These are phyloP conservation scores for Hyphodiscus sp. DNA, from an alignment of 2,329 filamentous ascomycete genomes.

Conservation along the genomic window DNA sequence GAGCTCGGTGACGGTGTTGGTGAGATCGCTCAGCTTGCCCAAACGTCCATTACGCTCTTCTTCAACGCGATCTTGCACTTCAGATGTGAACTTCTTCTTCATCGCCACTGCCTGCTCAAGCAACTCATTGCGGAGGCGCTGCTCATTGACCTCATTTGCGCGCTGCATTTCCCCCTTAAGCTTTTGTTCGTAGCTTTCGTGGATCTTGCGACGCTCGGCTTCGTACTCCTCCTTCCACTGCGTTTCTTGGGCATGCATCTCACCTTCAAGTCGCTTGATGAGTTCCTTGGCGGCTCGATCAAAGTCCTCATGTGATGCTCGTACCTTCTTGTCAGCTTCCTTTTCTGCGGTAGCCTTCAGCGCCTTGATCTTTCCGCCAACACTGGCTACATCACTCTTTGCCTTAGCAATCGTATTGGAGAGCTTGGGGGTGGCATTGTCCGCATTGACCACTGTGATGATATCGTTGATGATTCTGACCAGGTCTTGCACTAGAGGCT, in stretches of 20 bases:
- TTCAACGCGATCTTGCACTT: slow-evolving; percentile 78
- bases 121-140: slow-evolving; percentile 76
- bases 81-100: slow-evolving; percentile 74
- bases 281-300: slow-evolving; percentile 82
- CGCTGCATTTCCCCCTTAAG: slow-evolving; percentile 73
- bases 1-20: slow-evolving; percentile 70
- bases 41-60: slow-evolving; percentile 81
- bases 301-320: slow-evolving; percentile 62
- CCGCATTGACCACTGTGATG: slow-evolving; percentile 86
- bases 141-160: slow-evolving; percentile 72
- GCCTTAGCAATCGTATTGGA: slow-evolving; percentile 74
- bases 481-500: slow-evolving; percentile 86
- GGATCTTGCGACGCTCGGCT: slow-evolving; percentile 74
- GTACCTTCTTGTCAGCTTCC: slow-evolving; percentile 62
- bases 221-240: slow-evolving; percentile 86
- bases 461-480: slow-evolving; percentile 95
- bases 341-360: slow-evolving; percentile 67
- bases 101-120: slow-evolving; percentile 85
- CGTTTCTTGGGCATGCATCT: slow-evolving; percentile 74
- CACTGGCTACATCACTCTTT: slow-evolving; percentile 72
- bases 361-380: slow-evolving; percentile 69
- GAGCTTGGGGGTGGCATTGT: slow-evolving; percentile 72
- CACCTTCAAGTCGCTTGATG: slow-evolving; percentile 77
- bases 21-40: slow-evolving; percentile 76
- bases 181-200: slow-evolving; percentile 71